Evolutionary conservation across 345 rosid genomes (phyloP).

Genomic region (Citrus australasica): DNA sequence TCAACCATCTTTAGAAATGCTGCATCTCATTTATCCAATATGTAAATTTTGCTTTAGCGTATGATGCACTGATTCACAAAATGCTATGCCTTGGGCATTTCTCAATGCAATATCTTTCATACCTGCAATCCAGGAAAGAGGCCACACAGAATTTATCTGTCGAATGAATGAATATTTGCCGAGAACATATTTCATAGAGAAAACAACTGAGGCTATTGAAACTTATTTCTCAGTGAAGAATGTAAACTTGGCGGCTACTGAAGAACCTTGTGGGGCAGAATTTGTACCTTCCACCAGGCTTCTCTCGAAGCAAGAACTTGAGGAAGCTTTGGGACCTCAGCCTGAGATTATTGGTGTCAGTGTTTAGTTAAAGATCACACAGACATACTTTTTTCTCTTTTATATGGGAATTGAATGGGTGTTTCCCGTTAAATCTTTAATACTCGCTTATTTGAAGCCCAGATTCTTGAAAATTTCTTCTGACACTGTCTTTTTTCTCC

Average conservation of each 20-base stretch:
- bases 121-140: constrained; percentile 51
- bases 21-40: not conserved
- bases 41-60: not conserved
- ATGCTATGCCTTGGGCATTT: not conserved
- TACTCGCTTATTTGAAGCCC: not conserved
- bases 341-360: not conserved
- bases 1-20: not conserved
- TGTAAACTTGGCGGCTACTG: constrained; percentile 21
- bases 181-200: constrained; percentile 54
- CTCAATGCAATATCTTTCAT: not conserved
- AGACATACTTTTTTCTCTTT: not conserved
- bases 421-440: not conserved
- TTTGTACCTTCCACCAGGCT: constrained; percentile 36
- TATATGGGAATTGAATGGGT: not conserved
- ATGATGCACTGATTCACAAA: not conserved
- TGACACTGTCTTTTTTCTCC: not conserved
- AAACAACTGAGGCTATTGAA: constrained; percentile 46
- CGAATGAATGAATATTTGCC: constrained; percentile 61
- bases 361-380: not conserved
- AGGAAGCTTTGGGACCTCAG: constrained; percentile 20
- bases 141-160: constrained; percentile 63
- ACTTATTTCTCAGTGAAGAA: constrained; percentile 42
- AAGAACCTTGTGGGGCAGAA: constrained; percentile 1
- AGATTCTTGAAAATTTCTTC: not conserved
- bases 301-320: constrained; percentile 40